Evolutionary conservation across 306 rosid species (phyloP).

Genomic region (Dryas octopetala): DNA sequence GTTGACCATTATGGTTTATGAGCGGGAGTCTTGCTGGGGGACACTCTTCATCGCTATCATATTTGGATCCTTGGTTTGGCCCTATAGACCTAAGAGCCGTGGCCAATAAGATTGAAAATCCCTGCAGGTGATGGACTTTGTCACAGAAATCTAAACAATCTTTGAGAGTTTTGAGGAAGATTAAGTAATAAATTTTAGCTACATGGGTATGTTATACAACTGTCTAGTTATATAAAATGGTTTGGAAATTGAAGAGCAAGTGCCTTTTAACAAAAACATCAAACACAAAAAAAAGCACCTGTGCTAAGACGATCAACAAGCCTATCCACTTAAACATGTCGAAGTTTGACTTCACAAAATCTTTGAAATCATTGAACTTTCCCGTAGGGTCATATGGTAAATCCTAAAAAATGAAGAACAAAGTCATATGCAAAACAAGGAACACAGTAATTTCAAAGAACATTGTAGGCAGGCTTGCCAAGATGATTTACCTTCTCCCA

Average conservation of each 20-base stretch:
- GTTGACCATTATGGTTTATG: conserved; percentile 23
- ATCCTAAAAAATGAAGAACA: conserved; percentile 28
- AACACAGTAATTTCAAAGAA: background rate
- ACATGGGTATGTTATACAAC: background rate
- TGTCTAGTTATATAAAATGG: no score
- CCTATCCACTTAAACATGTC: conserved; percentile 35
- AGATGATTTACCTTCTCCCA: conserved; percentile 41
- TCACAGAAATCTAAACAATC: background rate
- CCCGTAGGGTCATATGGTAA: conserved; percentile 40
- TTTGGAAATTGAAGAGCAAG: background rate
- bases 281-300: conserved; percentile 28
- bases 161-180: background rate
- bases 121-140: conserved; percentile 24
- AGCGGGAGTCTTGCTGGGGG: conserved; percentile 37
- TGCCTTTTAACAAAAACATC: background rate
- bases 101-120: conserved; percentile 36
- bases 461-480: background rate
- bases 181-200: background rate
- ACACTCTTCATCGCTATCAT: conserved; percentile 34
- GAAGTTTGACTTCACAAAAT: conserved; percentile 37
- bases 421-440: background rate
- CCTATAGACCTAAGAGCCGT: conserved; percentile 29
- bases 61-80: conserved; percentile 11
- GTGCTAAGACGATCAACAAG: conserved; percentile 27
- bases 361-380: conserved; percentile 34